Conservation (phyloP, 2,329 filamentous ascomycete species). For the Coniochaeta prunicola region DNA sequence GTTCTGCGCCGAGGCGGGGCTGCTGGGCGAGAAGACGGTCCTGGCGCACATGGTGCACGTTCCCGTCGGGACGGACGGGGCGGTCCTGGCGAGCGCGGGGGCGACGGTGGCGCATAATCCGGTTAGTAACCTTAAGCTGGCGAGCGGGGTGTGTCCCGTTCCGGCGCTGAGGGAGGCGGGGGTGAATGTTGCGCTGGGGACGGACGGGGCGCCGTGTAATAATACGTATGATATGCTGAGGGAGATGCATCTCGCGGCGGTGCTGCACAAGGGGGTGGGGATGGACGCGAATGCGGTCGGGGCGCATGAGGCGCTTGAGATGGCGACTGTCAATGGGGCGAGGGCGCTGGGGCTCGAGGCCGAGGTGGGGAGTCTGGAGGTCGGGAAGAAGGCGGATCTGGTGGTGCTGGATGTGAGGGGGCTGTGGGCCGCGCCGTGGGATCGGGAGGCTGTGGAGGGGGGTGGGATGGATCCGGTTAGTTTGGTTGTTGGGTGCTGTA, state of each 20-base stretch:
- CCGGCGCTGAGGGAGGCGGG: conserved; percentile 32
- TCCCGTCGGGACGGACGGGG: conserved; percentile 31
- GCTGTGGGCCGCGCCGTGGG: conserved; percentile 24
- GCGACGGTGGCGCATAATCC: conserved; percentile 43
- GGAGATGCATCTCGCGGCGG: conserved; percentile 43
- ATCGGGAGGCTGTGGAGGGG: conserved; percentile 19
- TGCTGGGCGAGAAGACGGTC: conserved; percentile 34
- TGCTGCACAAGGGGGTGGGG: conserved; percentile 36
- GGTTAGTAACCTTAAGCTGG: conserved; percentile 43
- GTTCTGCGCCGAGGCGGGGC: conserved; percentile 28
- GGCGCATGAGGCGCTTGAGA: conserved; percentile 38
- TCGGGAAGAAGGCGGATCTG: conserved; percentile 37
- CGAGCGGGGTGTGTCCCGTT: conserved; percentile 39
- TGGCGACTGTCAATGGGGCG: conserved; percentile 44
- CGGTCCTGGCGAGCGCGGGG: conserved; percentile 27
- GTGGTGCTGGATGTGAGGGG: conserved; percentile 14
- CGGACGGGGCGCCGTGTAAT: conserved; percentile 45
- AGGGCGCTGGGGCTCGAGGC: conserved; percentile 34
- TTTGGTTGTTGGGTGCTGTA: conserved; percentile 19
- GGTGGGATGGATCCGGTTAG: conserved; percentile 29
- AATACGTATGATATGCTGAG: conserved; percentile 44
- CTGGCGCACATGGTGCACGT: conserved; percentile 46
- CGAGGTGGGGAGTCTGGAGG: conserved; percentile 29
- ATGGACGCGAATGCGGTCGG: conserved; percentile 33
- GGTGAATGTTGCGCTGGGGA: conserved; percentile 41